Evolutionary conservation across 768 basidiomycete genomes (phyloP), one percentile per base, ranked within the genome.

Genomic region (Phylloporus sp.): DNA sequence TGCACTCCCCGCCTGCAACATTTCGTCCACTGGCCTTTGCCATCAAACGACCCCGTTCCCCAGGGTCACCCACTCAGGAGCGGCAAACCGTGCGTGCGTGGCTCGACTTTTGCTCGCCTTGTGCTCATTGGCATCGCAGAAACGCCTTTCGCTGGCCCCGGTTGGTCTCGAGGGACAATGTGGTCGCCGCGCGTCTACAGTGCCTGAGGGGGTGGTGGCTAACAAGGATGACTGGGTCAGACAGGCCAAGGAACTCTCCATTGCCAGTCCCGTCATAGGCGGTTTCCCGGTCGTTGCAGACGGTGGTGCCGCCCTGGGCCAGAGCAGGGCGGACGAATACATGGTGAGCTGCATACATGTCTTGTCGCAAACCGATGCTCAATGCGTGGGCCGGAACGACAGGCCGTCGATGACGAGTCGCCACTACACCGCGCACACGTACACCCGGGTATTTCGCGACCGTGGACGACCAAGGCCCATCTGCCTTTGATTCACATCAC

Each of bases 161-260:
- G 41, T 71, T 10, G 63, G 60, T 29, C 9, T 15, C 11, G 61
- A 55, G 48, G 58, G 50, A 41, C 58, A 49, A 39, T 48, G 36
- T 57, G 50, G 23, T 50, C 75, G 44, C 57, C 68, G 35, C 60
- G 51, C 58, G 70, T 66, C 54, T 35, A 53, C 52, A 42, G 44
- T 42, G 29, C n/a, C 50, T 9, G 55, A 54, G 38, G 54, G 53
- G 41, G 49, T 42, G 41, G 29, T 72, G 22, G 67, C 72, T 33
- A 63, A 68, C 15, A 74, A 78, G 9, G 86, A 87, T 48, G 86
- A 89, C 58, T 90, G 85, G 87, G 86, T 89, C 10, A 71, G 73
- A 48, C 84, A 82, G 58, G 77, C 87, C 5, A 74, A 78, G 44
- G 81, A 76, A 38, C 72, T 89, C 50, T 73, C 76, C n/a, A 83